Base-by-base conservation (phyloP, 495 filamentous ascomycete genomes). In the Antarctomyces pellizariae region DNA sequence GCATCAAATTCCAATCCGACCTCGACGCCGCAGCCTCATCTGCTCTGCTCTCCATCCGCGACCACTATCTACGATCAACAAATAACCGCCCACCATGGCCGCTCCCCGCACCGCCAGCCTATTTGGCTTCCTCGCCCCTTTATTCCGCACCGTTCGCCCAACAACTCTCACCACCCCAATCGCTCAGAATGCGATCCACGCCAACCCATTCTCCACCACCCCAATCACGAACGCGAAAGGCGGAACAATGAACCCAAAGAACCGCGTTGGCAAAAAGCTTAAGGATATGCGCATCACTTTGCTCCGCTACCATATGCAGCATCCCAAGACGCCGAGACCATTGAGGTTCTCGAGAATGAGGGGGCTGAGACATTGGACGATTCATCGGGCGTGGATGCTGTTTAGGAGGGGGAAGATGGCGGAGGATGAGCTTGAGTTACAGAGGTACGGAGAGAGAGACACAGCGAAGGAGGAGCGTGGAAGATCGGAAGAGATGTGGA, bases 341-440 rank as follows among this genome's bases (percentile, higher is more conserved):
- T 63, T 93, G 36, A 67, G 76, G 34, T 73, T 91, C 61, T 76
- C 67, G 14, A 78, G 83, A 36, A 75, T 73, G 54, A 74, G 86
- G 29, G 63, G 66, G 53, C 71, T 95, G 37, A 75, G 86, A 13
- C 86, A 99, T 57, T 99, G 89, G 86, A 92, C 86, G 28, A 95
- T 99, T 56, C 83, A 95, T 54, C 80, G 86, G 37, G 86, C 83
- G 12, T 93, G 79, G 74, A 56, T 74, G 33, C 48, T 90, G 22
- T 67, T 67, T 52, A 64, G 65, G 38, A 56, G 64, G 29, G 54
- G 71, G 38, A 57, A 66, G 47, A 67, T 67, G 25, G 54, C 56
- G 18, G 47, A 46, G 23, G 57, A 67, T 24, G 59, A 71, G 41
- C 47, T 53, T 17, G 68, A 68, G 39, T 55, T 86, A 20, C 57